Evolutionary conservation across 2,329 filamentous ascomycete genomes (phyloP), one percentile per base, ranked within the genome.

Genomic region (Sclerotinia spermophila): DNA sequence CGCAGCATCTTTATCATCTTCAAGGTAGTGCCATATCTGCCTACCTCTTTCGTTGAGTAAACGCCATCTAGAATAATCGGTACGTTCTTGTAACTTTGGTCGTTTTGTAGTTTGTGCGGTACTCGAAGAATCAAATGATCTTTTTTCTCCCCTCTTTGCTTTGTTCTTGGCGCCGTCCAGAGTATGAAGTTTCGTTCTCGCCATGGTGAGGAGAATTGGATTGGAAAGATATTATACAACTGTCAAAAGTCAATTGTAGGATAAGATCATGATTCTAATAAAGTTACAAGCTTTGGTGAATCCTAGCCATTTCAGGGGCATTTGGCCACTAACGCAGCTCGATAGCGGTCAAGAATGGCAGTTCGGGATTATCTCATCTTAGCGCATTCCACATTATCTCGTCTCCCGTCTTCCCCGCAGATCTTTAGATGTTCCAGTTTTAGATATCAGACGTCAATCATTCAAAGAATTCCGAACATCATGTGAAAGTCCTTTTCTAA

Each of bases 21-120:
- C 82, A 4, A 99, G 83, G 79, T 98, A 99, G 77, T 96, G 92
- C 96, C 96, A 99, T 66, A 93, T 97, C 77, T 97, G 94, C 69
- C 92, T 86, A 64, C 96, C 95, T 67, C 88, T 86, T 72, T 97
- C 92, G 78, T 96, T 91, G 72, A 89, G 86, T 79, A 98, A 82
- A 73, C 96, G 88, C 96, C 96, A 99, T 81, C 92, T 86, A 11
- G 88, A 86, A 74, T 88, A 87, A 81, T 99, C 95, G 6, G 94
- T 97, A 78, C 86, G 88, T 53, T 84, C 82, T 60, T 81, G 81
- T 62, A 88, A 79, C 72, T 80, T 83, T 44, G 83, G 83, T 64
- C 80, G 82, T 75, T 86, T 86, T 19, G 79, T 53, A 42, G 73
- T 59, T 33, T 71, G 58, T 30, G 60, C 30, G 38, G 59, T 66